Percentiles rank a stretch among this genome's conserved stretches.
Evolutionary conservation across 345 rosid species (phyloP).

Genomic region (Hypericum perforatum): DNA sequence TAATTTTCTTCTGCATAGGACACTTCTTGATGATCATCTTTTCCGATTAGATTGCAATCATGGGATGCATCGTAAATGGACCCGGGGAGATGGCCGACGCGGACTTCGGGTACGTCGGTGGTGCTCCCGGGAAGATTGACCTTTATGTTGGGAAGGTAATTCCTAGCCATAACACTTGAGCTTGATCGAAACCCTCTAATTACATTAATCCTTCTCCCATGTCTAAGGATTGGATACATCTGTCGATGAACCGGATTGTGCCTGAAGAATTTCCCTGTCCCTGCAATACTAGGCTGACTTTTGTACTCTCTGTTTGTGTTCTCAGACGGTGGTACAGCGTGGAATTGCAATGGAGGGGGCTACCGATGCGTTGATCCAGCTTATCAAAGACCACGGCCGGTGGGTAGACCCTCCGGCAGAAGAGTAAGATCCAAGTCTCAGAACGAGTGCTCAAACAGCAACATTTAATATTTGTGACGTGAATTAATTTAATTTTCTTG

Average conservation of each 20-base stretch:
- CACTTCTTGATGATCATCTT: not conserved
- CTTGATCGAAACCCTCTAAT: no score
- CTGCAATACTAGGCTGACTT: no score
- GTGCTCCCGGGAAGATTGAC: constrained; percentile 95
- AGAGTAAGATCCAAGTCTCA: constrained; percentile 24
- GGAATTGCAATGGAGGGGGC: constrained; percentile 84
- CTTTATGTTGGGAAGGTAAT: constrained; percentile 90
- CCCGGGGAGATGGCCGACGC: constrained; percentile 99
- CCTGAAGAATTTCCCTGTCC: no score
- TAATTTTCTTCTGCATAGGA: not conserved
- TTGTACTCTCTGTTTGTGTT: not conserved
- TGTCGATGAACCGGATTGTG: no score
- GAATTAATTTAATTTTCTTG: no score
- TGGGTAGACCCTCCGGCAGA: constrained; percentile 73
- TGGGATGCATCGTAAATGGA: constrained; percentile 99
- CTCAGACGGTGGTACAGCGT: constrained; percentile 92
- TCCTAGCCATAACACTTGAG: no score
- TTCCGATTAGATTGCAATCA: constrained; percentile 65
- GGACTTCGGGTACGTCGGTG: constrained; percentile 94
- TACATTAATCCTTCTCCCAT: no score
- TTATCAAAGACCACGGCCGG: constrained; percentile 90
- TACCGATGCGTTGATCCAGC: constrained; percentile 76
- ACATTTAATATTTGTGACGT: no score
- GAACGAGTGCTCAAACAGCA: no score
- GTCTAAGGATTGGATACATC: no score